Evolutionary conservation across 352 stramenopile genomes (phyloP).

Genomic region (Phytophthora brassicae): DNA sequence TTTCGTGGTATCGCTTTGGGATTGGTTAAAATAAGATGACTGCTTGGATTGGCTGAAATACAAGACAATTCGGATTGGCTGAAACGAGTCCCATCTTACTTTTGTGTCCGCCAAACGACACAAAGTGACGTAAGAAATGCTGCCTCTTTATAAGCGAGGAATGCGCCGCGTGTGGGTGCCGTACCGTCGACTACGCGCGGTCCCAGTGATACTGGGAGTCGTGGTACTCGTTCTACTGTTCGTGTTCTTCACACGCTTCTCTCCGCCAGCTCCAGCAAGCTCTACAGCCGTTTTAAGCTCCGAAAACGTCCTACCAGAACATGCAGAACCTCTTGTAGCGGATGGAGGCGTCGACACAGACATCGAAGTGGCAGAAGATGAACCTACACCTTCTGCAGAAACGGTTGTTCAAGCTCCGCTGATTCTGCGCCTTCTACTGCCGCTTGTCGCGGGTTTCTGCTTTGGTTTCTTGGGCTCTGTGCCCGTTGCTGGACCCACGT

Average conservation of each 20-base stretch:
- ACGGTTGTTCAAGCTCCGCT: slow-evolving; percentile 33
- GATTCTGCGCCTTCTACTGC: slow-evolving; percentile 64
- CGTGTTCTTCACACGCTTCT: slow-evolving; percentile 45
- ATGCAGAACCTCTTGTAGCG: slow-evolving; percentile 9
- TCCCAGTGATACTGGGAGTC: slow-evolving; percentile 37
- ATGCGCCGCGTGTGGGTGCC: slow-evolving; percentile 65
- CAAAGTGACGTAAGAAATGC: slow-evolving; percentile 19
- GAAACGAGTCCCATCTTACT: slow-evolving; percentile 10
- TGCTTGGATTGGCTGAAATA: too few relatives aligned
- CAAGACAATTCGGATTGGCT: too few relatives aligned
- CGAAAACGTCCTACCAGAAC: neutral
- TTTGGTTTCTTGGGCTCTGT: slow-evolving; percentile 88
- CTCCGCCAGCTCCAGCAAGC: slow-evolving; percentile 9
- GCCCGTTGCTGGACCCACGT: slow-evolving; percentile 80
- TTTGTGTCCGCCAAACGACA: slow-evolving; percentile 9
- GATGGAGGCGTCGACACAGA: slow-evolving; percentile 20
- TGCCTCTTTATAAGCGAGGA: slow-evolving; percentile 68
- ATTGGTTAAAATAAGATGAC: slow-evolving; percentile 17
- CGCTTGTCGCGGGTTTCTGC: slow-evolving; percentile 74
- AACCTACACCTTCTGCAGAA: neutral
- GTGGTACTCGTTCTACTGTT: slow-evolving; percentile 61
- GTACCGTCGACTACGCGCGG: slow-evolving; percentile 62
- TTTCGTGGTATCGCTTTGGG: neutral
- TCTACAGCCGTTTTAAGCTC: slow-evolving; percentile 12
- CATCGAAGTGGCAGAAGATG: slow-evolving; percentile 1